Percentiles rank a stretch among this genome's conserved stretches.
phyloP scores from a whole-genome alignment of 1,284 basidiomycete genomes.

The Caloboletus firmus region DNA sequence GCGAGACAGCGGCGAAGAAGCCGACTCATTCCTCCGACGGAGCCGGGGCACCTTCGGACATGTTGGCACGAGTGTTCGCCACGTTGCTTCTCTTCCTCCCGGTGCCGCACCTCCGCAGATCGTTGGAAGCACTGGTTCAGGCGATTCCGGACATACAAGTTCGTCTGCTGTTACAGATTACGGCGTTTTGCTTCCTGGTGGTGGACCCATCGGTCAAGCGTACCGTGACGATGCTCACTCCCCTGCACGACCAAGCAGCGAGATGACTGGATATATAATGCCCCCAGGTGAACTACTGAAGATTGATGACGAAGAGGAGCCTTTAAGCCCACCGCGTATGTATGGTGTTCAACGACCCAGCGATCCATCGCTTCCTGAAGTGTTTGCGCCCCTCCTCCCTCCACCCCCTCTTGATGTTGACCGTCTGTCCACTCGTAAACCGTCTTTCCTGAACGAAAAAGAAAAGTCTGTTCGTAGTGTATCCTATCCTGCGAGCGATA shows the following conservation, averaged over 20 bases:
- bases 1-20: conserved; percentile 64
- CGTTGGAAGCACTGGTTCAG: conserved; percentile 33
- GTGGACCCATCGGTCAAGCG: conserved; percentile 35
- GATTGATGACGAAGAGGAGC: conserved; percentile 34
- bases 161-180: conserved; percentile 34
- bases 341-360: conserved; percentile 27
- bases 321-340: conserved; percentile 24
- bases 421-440: conserved; percentile 32
- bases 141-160: conserved; percentile 21
- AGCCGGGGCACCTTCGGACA: conserved; percentile 30
- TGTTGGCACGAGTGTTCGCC: conserved; percentile 23
- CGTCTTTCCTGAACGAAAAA: conserved; percentile 33
- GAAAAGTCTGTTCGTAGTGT: conserved; percentile 35
- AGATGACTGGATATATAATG: conserved; percentile 30
- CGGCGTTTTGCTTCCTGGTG: conserved; percentile 32
- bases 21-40: conserved; percentile 56
- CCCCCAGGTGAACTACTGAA: conserved; percentile 32
- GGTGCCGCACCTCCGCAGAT: conserved; percentile 32
- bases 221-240: conserved; percentile 27
- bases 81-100: conserved; percentile 32
- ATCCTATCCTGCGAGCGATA: conserved; percentile 41
- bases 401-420: conserved; percentile 40
- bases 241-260: conserved; percentile 31
- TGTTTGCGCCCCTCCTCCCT: conserved; percentile 40
- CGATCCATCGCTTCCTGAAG: conserved; percentile 28